phyloP scores from a whole-genome alignment of 139 green algal species.

The Coelastrella sp. region DNA sequence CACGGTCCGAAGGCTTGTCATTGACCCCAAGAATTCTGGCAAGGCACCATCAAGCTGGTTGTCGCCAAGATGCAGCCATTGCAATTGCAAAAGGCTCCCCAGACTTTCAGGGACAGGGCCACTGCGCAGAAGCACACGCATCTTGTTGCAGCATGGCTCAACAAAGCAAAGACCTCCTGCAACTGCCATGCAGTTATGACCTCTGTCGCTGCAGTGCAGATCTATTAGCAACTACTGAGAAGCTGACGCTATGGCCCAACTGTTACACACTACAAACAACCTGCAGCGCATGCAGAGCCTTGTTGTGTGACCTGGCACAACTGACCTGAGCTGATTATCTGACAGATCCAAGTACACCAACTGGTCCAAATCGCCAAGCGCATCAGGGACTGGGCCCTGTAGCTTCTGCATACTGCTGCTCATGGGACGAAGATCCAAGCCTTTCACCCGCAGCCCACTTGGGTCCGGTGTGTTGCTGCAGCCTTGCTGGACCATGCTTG shows the following conservation, averaged over 20 bases:
- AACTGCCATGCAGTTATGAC: not conserved
- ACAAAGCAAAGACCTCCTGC: not conserved
- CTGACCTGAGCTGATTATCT: conserved; percentile 49
- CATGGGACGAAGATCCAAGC: conserved; percentile 21
- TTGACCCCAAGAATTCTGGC: conserved; percentile 4
- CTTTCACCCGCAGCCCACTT: not conserved
- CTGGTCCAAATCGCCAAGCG: conserved; percentile 40
- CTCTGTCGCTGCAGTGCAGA: not conserved
- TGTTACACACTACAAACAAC: too few relatives aligned
- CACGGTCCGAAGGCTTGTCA: conserved; percentile 18
- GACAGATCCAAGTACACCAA: conserved; percentile 54
- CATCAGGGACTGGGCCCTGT: conserved; percentile 3
- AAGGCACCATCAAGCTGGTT: conserved; percentile 41
- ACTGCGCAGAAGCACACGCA: not conserved
- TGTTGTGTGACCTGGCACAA: too few relatives aligned
- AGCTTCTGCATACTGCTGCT: conserved; percentile 26
- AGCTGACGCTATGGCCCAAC: too few relatives aligned
- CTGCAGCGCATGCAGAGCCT: too few relatives aligned
- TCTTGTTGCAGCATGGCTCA: not conserved
- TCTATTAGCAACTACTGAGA: too few relatives aligned
- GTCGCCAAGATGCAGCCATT: conserved; percentile 42
- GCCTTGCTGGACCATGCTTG: not conserved
- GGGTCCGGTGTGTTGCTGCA: not conserved
- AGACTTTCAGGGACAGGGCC: conserved; percentile 38
- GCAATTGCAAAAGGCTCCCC: conserved; percentile 32